Evolutionary conservation across 2,329 filamentous ascomycete species (phyloP), one percentile per base, ranked within the genome.

Genomic region (Exophiala lecanii-corni): DNA sequence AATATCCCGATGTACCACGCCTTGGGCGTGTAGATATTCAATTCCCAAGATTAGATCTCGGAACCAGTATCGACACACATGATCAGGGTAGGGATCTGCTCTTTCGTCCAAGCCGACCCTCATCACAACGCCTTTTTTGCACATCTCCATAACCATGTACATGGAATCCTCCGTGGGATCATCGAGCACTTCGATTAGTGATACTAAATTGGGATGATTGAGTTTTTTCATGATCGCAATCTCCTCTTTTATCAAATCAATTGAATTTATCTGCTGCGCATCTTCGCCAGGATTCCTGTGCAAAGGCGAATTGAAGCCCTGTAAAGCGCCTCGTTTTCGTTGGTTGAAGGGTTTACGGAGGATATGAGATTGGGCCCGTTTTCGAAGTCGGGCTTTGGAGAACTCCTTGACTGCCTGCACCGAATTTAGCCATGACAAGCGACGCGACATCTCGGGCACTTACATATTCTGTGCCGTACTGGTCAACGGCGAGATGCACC

Each of bases 201-300:
- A 82, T 10, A 97, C 91, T n/a, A 98, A 72, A 59, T 97, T 98
- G 19, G 82, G 84, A 60, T 98, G 92, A 59, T 96, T 82, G 35
- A 97, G 75, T 68, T 97, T 97, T 73, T 97, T 98, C 89, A 98
- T 97, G 61, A 97, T 94, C 45, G 92, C 92, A 57, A 97, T 92
- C 65, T 98, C 92, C 63, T 95, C 86, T 49, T 89, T 85, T 63
- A 98, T 97, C 47, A 97, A 71, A 58, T 86, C 86, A 9, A 97
- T 72, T 0, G 91, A 79, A 55, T 82, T 83, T 9, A 21, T n/a
- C 5, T 39, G 42, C 12, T 28, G 10, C n/a, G 34, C 72, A 68
- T 48, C 75, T 65, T 65, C 62, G 17, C 68, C 65, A 7, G 77
- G 75, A 56, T 76, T 73, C 25, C 79, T 72, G 62, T 84, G 78